Evolutionary conservation across 345 rosid species (phyloP).

Genomic region (Brassica nigra): DNA sequence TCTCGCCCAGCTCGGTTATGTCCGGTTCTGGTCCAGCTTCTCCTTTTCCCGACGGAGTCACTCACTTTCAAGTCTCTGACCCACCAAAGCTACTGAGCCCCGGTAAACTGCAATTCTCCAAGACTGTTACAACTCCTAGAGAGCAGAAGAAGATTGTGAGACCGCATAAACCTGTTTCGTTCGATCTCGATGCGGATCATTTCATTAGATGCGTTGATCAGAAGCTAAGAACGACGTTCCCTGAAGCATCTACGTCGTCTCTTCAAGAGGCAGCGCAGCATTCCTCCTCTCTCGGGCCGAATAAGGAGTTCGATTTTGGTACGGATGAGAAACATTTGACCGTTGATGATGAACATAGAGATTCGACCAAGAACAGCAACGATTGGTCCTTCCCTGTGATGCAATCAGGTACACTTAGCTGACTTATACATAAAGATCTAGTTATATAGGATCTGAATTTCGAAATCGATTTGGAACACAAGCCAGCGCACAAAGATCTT

Average conservation of each 20-base stretch:
- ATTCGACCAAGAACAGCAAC: constrained; percentile 38
- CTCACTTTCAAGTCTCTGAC: constrained; percentile 58
- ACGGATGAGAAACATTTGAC: constrained; percentile 58
- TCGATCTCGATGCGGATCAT: constrained; percentile 59
- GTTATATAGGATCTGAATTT: constrained; percentile 20
- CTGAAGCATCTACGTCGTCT: constrained; percentile 41
- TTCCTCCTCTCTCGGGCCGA: constrained; percentile 60
- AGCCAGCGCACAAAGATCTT: constrained; percentile 16
- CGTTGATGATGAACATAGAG: constrained; percentile 46
- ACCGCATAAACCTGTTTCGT: constrained; percentile 53
- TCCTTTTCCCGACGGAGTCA: constrained; percentile 79
- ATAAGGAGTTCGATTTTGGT: constrained; percentile 72
- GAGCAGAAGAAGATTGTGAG: constrained; percentile 36
- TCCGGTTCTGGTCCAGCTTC: constrained; percentile 92
- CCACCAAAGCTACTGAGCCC: constrained; percentile 73
- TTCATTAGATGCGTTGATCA: constrained; percentile 49
- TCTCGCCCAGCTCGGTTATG: constrained; percentile 87
- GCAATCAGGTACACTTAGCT: constrained; percentile 63
- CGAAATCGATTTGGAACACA: constrained; percentile 5
- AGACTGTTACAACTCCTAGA: constrained; percentile 56
- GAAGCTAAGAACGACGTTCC: constrained; percentile 47
- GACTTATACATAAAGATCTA: constrained; percentile 26
- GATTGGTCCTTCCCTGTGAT: constrained; percentile 84
- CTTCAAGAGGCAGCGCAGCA: constrained; percentile 38
- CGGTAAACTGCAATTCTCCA: constrained; percentile 56